A percentile compares a stretch with the other conserved stretches of the same genome.
phyloP scores from a whole-genome alignment of 2,329 filamentous ascomycete genomes.

The Aurifilum marmelostoma region DNA sequence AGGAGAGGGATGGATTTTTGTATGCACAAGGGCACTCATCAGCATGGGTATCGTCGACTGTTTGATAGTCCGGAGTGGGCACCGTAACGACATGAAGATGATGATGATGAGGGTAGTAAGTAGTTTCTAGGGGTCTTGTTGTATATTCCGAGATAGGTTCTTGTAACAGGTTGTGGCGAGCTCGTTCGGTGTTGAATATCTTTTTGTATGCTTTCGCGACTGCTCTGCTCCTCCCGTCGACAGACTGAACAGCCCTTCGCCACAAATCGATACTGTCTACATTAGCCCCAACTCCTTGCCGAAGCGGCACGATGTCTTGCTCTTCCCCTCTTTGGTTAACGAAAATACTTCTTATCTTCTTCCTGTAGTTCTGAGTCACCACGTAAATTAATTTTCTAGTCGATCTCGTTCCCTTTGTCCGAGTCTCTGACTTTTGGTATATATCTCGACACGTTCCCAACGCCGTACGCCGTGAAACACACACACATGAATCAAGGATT shows the following conservation, averaged over 20 bases:
- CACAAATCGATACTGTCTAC: background rate
- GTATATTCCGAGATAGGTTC: slow-evolving; percentile 11
- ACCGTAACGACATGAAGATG: slow-evolving; percentile 16
- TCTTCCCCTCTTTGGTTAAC: background rate
- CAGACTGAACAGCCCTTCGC: background rate
- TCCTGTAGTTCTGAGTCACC: background rate
- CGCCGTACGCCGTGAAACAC: slow-evolving; percentile 24
- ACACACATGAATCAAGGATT: background rate
- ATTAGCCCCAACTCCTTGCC: background rate
- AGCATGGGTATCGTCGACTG: slow-evolving; percentile 3
- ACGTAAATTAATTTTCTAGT: background rate
- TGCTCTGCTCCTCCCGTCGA: too few relatives aligned
- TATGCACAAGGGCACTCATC: background rate
- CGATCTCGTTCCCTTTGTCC: background rate
- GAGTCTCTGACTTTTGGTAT: slow-evolving; percentile 4
- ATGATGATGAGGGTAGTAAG: slow-evolving; percentile 7
- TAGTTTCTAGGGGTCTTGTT: background rate
- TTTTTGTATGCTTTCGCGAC: background rate
- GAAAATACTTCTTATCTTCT: background rate
- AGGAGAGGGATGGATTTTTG: too few relatives aligned
- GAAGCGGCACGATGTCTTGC: background rate
- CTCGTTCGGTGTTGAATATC: background rate
- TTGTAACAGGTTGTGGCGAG: background rate
- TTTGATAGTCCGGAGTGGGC: background rate
- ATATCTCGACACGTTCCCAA: slow-evolving; percentile 16